Percentiles rank a stretch among this genome's conserved stretches.
phyloP scores from a whole-genome alignment of 495 filamentous ascomycete species.

The Talaromyces nanjingensis region DNA sequence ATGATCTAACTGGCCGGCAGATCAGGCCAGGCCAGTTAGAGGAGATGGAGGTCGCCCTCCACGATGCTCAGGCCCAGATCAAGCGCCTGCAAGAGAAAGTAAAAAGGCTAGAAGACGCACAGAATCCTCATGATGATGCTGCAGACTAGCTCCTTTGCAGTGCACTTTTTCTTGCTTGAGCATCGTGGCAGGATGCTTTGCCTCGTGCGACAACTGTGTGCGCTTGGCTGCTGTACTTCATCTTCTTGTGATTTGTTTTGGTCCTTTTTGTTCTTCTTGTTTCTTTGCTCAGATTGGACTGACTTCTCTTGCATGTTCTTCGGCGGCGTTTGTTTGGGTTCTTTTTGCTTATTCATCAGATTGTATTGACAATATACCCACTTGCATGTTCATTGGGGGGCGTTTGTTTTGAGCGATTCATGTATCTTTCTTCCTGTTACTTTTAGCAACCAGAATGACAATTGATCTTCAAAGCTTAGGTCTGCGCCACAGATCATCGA shows the following conservation, averaged over 20 bases:
- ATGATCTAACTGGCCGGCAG: constrained; percentile 1
- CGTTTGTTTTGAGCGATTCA: neutral
- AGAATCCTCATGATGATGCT: neutral
- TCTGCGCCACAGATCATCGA: neutral
- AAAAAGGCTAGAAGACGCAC: neutral
- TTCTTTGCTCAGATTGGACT: neutral
- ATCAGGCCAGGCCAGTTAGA: constrained; percentile 1
- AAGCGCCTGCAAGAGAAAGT: neutral
- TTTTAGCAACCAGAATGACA: neutral
- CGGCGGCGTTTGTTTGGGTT: neutral
- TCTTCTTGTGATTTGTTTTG: neutral
- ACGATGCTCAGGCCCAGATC: neutral
- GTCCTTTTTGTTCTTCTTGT: neutral
- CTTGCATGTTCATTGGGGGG: neutral
- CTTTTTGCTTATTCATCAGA: neutral
- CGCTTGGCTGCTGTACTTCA: neutral
- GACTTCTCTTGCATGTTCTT: neutral
- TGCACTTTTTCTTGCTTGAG: neutral
- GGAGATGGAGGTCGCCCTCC: neutral
- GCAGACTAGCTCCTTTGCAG: neutral
- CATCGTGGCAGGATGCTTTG: neutral
- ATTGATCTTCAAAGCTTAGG: neutral
- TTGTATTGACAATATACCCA: neutral
- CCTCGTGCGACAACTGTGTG: neutral
- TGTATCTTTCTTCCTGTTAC: neutral